Evolutionary conservation across 352 stramenopile species (phyloP).

Genomic region (Pythium oligandrum): DNA sequence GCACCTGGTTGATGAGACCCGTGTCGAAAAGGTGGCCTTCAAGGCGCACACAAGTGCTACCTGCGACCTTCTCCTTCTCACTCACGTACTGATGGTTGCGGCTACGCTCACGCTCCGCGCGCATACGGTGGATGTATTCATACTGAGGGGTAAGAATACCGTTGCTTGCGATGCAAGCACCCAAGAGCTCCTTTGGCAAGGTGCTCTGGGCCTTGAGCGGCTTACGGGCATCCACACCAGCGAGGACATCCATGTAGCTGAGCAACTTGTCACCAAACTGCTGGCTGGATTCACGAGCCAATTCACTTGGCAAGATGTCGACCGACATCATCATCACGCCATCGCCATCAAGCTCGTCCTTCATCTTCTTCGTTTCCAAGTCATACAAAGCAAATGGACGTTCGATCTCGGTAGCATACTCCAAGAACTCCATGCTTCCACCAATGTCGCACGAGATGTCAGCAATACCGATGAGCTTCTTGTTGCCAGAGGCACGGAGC

Average conservation of each 20-base stretch:
- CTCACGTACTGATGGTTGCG: conserved; percentile 58
- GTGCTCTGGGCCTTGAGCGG: conserved; percentile 44
- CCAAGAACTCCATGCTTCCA: conserved; percentile 92
- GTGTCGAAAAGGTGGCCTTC: conserved; percentile 96
- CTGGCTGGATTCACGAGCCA: conserved; percentile 91
- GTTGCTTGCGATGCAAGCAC: conserved; percentile 90
- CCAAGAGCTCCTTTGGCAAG: conserved; percentile 72
- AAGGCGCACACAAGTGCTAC: conserved; percentile 75
- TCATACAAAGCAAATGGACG: conserved; percentile 93
- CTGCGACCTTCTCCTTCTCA: conserved; percentile 67
- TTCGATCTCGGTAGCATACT: conserved; percentile 92
- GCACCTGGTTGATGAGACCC: conserved; percentile 93
- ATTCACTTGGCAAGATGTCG: conserved; percentile 94
- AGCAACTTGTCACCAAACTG: conserved; percentile 94
- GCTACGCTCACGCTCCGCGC: conserved; percentile 73
- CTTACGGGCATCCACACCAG: conserved; percentile 47
- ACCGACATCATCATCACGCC: conserved; percentile 93
- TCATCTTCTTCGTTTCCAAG: conserved; percentile 60
- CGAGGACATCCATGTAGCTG: conserved; percentile 69
- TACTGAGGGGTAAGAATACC: conserved; percentile 85
- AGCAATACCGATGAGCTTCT: conserved; percentile 87
- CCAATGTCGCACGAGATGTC: conserved; percentile 96
- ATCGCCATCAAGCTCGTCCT: conserved; percentile 56
- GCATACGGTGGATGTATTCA: conserved; percentile 91
- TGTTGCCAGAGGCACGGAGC: conserved; percentile 57